A percentile compares a stretch with the other conserved stretches of the same genome.
Conservation (phyloP, 169 alveolate genomes). For the Cryptosporidium viatorum region DNA sequence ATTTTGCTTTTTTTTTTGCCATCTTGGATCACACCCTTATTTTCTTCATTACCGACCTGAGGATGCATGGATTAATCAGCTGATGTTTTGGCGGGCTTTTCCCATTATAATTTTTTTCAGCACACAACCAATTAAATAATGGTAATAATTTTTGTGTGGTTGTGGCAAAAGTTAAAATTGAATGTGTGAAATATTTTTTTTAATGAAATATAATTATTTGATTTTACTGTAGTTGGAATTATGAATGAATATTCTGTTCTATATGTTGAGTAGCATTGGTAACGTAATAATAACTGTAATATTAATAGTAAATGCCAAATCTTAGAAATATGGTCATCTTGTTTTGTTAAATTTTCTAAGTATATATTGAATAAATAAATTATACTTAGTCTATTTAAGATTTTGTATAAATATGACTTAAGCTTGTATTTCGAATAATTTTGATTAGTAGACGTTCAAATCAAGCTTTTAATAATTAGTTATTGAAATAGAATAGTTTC, state of each 20-base stretch:
- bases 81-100: neutral
- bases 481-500: too few relatives aligned
- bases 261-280: neutral
- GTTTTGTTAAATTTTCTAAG: too few relatives aligned
- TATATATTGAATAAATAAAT: too few relatives aligned
- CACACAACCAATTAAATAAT: neutral
- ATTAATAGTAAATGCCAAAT: neutral
- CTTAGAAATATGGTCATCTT: too few relatives aligned
- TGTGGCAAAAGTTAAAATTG: too few relatives aligned
- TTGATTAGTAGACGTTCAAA: too few relatives aligned
- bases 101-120: neutral
- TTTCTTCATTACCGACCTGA: neutral
- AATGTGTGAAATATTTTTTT: neutral
- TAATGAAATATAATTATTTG: too few relatives aligned
- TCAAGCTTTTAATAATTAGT: neutral
- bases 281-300: too few relatives aligned
- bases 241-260: neutral
- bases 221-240: too few relatives aligned
- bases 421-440: neutral
- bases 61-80: neutral
- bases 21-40: neutral
- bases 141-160: neutral
- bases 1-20: slow-evolving; percentile 50
- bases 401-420: neutral
- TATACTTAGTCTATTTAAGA: neutral